A percentile compares a stretch with the other conserved stretches of the same genome.
These are phyloP conservation scores for Sonneratia alba DNA, from an alignment of 345 rosid species.

Conservation along the genomic window DNA sequence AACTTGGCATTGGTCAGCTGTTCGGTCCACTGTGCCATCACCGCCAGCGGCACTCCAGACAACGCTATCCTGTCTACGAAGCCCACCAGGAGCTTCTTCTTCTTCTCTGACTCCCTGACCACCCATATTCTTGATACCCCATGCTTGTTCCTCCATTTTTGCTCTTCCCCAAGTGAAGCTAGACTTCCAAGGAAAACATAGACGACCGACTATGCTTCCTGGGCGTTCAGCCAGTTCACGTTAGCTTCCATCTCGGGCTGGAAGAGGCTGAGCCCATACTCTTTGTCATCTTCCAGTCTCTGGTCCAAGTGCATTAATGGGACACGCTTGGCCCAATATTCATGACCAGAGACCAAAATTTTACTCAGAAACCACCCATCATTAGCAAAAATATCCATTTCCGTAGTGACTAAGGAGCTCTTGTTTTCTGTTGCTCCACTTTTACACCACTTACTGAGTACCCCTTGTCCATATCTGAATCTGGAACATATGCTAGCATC, in stretches of 20 bases:
- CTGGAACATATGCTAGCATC: no score
- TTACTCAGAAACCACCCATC: background rate
- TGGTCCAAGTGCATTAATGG: constrained; percentile 47
- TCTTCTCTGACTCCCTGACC: constrained; percentile 37
- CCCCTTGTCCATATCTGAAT: no score
- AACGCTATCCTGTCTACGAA: constrained; percentile 27
- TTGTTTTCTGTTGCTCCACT: no score
- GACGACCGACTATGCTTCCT: constrained; percentile 30
- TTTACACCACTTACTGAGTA: no score
- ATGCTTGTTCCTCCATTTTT: constrained; percentile 40
- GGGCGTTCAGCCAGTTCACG: constrained; percentile 37
- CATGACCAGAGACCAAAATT: constrained; percentile 26
- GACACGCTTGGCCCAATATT: constrained; percentile 38
- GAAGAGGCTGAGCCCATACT: constrained; percentile 39
- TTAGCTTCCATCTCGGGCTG: constrained; percentile 24
- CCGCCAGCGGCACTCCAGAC: constrained; percentile 50
- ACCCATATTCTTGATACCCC: constrained; percentile 36
- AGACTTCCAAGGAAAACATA: constrained; percentile 52
- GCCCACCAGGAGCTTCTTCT: constrained; percentile 25
- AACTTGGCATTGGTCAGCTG: constrained; percentile 51
- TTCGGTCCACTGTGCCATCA: constrained; percentile 52
- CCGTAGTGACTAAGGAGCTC: background rate
- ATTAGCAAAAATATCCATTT: background rate
- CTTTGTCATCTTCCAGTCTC: constrained; percentile 37
- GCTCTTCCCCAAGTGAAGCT: constrained; percentile 32